A percentile compares a stretch with the other conserved stretches of the same genome.
Conservation (phyloP, 140 eudicot species). For the Eryngium alpinum region DNA sequence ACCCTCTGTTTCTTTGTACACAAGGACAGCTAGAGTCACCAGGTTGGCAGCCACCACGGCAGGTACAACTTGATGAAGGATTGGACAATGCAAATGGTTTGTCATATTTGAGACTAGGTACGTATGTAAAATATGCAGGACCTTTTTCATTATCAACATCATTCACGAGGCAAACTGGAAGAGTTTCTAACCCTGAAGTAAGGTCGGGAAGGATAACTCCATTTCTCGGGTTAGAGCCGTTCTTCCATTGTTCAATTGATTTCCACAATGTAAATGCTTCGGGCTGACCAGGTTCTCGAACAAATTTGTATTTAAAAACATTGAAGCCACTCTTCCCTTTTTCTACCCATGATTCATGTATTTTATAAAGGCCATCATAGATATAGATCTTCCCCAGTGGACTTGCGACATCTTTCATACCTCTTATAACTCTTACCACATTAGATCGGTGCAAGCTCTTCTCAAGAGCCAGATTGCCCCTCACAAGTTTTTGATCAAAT, state of each 20-base stretch:
- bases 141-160: conserved; percentile 81
- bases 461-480: conserved; percentile 89
- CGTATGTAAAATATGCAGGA: conserved; percentile 77
- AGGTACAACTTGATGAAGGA: conserved; percentile 44
- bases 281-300: conserved; percentile 66
- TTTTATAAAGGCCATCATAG: conserved; percentile 69
- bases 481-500: conserved; percentile 85
- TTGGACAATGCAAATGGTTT: conserved; percentile 40
- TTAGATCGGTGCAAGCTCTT: conserved; percentile 63
- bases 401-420: conserved; percentile 41
- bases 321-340: conserved; percentile 65
- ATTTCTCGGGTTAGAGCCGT: conserved; percentile 45
- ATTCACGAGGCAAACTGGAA: conserved; percentile 68
- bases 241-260: conserved; percentile 77
- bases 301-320: conserved; percentile 67
- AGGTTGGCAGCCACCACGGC: conserved; percentile 68
- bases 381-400: conserved; percentile 54
- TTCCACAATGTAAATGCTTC: conserved; percentile 72
- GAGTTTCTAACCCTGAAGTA: conserved; percentile 65
- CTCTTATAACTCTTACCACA: conserved; percentile 71
- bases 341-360: conserved; percentile 80
- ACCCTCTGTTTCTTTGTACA: conserved; percentile 57
- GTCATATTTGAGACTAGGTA: conserved; percentile 38
- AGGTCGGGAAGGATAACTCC: conserved; percentile 77
- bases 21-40: conserved; percentile 61